phyloP scores from a whole-genome alignment of 2,329 filamentous ascomycete genomes.

The Fusarium torulosum region DNA sequence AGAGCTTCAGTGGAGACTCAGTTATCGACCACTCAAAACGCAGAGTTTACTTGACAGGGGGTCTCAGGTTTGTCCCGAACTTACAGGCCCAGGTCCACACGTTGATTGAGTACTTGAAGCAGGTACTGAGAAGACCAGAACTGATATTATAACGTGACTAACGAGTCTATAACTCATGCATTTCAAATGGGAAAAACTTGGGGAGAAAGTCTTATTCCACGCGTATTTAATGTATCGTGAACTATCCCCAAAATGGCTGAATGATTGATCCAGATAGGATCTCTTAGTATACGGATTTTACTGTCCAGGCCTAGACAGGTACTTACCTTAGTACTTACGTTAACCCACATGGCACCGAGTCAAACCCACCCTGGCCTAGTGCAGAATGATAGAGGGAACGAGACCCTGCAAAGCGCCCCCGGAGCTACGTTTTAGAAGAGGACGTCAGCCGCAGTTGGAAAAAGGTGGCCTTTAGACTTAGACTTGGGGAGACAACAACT shows the following conservation, averaged over 20 bases:
- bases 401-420: constrained; percentile 29
- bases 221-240: no score
- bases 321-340: no score
- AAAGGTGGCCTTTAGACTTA: constrained; percentile 42
- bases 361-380: constrained; percentile 33
- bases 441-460: constrained; percentile 43
- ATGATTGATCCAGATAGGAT: no score
- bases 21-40: neutral
- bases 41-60: neutral
- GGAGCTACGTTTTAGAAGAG: constrained; percentile 36
- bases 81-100: neutral
- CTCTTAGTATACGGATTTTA: no score
- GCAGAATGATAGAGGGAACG: constrained; percentile 14
- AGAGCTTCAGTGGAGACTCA: constrained; percentile 31
- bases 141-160: no score
- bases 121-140: no score
- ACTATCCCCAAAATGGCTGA: no score
- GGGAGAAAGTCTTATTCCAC: no score
- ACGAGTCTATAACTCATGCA: no score
- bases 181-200: no score
- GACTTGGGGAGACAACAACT: constrained; percentile 28
- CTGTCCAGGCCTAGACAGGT: no score
- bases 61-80: constrained; percentile 1
- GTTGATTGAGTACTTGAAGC: no score
- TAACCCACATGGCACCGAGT: neutral